These are phyloP conservation scores for Apiotrichum domesticum DNA, from an alignment of 1,284 basidiomycete genomes.

Conservation along the genomic window DNA sequence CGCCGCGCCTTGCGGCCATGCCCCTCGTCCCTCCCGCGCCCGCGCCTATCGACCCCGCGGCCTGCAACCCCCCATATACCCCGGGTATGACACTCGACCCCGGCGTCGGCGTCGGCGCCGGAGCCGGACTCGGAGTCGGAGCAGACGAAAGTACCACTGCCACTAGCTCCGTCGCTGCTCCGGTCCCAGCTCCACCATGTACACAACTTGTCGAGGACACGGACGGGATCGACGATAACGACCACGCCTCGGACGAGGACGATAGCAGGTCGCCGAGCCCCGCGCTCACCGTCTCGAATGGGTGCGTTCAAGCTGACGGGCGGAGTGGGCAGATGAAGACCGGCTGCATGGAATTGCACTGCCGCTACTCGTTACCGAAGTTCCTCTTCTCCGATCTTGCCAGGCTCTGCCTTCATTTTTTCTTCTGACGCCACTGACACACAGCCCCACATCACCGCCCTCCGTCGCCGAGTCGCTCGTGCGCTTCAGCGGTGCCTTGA, in stretches of 20 bases:
- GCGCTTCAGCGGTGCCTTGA: slow-evolving; percentile 8
- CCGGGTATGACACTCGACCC: not conserved
- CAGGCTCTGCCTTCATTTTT: not conserved
- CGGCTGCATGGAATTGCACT: no score
- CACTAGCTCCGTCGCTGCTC: no score
- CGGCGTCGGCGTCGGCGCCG: not conserved
- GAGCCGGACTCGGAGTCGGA: not conserved
- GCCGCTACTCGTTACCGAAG: not conserved
- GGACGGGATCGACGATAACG: not conserved
- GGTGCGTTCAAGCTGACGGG: slow-evolving; percentile 8
- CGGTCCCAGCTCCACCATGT: no score
- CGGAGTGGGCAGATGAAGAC: no score
- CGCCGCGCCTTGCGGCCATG: slow-evolving; percentile 12
- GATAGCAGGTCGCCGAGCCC: slow-evolving; percentile 15
- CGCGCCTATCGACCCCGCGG: not conserved
- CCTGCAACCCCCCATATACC: not conserved
- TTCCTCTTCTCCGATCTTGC: not conserved
- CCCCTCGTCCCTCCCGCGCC: slow-evolving; percentile 9
- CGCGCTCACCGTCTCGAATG: slow-evolving; percentile 20
- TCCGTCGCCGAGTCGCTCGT: slow-evolving; percentile 12
- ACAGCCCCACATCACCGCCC: slow-evolving; percentile 17
- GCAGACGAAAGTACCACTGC: no score
- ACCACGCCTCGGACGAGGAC: not conserved
- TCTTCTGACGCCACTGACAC: slow-evolving; percentile 1
- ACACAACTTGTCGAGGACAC: no score